Evolutionary conservation across 306 rosid species (phyloP).

Genomic region (Cicer yamashitae): DNA sequence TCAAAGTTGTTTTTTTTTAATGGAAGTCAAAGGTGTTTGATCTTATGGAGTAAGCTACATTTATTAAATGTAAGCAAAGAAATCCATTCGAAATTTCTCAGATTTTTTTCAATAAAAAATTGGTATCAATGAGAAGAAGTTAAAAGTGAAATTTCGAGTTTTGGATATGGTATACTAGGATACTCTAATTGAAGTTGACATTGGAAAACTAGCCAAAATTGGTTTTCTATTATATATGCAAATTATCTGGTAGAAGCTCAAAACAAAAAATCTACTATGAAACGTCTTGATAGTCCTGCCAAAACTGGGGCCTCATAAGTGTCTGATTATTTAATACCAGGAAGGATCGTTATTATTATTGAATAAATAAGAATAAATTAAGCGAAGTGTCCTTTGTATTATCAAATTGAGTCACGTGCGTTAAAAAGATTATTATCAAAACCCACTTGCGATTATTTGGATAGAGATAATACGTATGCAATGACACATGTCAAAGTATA

Average conservation of each 20-base stretch:
- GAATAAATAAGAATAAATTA: background rate
- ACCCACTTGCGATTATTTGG: background rate
- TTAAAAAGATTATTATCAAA: background rate
- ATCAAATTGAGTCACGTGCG: slow-evolving; percentile 35
- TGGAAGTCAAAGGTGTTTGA: no score
- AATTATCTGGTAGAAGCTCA: background rate
- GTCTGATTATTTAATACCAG: background rate
- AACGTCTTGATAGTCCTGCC: background rate
- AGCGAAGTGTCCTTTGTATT: background rate
- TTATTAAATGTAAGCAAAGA: background rate
- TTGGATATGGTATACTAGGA: background rate
- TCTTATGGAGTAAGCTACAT: background rate
- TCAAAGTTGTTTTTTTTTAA: no score
- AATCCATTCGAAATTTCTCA: background rate
- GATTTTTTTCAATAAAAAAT: background rate
- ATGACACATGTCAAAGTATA: slow-evolving; percentile 22
- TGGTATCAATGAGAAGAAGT: slow-evolving; percentile 1
- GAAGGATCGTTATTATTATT: background rate
- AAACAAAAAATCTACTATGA: slow-evolving; percentile 2
- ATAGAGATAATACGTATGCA: background rate
- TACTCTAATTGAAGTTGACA: slow-evolving; percentile 18
- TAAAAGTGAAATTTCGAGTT: slow-evolving; percentile 20
- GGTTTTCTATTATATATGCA: background rate
- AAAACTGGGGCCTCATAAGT: background rate
- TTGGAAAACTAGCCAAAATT: background rate